These are phyloP conservation scores for Phytomonas sp. DNA, from an alignment of 208 protist genomes.

Conservation along the genomic window DNA sequence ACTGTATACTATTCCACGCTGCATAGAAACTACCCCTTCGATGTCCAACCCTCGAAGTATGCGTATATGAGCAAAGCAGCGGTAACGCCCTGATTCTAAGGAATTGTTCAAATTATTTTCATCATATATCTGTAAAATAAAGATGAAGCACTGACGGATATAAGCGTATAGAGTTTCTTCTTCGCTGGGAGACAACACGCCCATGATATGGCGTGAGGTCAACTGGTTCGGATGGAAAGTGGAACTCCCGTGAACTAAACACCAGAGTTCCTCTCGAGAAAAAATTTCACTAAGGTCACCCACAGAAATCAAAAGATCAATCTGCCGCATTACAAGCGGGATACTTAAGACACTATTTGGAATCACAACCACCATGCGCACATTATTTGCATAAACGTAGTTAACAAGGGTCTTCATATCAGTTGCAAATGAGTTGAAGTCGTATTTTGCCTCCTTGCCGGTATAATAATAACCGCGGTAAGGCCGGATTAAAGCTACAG, in stretches of 20 bases:
- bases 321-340: constrained; percentile 26
- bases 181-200: constrained; percentile 12
- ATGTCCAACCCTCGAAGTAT: neutral
- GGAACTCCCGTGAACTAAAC: constrained; percentile 20
- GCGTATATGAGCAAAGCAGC: neutral
- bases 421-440: constrained; percentile 26
- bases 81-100: neutral
- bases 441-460: constrained; percentile 18
- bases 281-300: constrained; percentile 68
- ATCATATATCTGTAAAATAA: neutral
- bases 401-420: constrained; percentile 48
- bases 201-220: constrained; percentile 4
- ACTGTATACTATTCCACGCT: neutral
- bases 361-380: constrained; percentile 47
- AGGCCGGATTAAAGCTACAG: constrained; percentile 38
- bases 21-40: neutral
- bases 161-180: constrained; percentile 7
- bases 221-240: neutral
- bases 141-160: neutral
- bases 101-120: neutral
- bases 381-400: constrained; percentile 35
- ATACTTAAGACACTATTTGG: constrained; percentile 34
- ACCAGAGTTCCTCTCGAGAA: constrained; percentile 43
- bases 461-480: neutral
- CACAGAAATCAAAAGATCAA: constrained; percentile 54